Percentiles rank a stretch among this genome's conserved stretches.
Conservation (phyloP, 345 rosid genomes). For the Brassica napus region DNA sequence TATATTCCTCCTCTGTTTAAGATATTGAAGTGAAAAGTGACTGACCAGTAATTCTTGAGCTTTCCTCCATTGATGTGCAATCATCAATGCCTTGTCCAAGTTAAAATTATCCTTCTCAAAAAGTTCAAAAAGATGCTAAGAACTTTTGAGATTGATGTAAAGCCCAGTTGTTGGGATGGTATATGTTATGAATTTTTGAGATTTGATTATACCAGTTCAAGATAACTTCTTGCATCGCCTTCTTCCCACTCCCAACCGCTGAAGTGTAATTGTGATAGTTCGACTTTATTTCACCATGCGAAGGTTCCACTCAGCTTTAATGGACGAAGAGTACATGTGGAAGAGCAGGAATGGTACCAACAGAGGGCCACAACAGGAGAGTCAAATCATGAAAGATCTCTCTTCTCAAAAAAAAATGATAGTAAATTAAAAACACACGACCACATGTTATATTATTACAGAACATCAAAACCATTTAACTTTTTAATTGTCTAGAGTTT, state of each 20-base stretch:
- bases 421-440: too few relatives aligned
- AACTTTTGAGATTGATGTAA: slow-evolving; percentile 10
- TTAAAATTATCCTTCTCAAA: slow-evolving; percentile 43
- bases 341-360: too few relatives aligned
- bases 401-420: too few relatives aligned
- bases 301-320: slow-evolving; percentile 73
- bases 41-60: slow-evolving; percentile 83
- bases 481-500: neutral
- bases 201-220: slow-evolving; percentile 60
- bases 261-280: slow-evolving; percentile 64
- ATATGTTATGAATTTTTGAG: slow-evolving; percentile 9
- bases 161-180: slow-evolving; percentile 21
- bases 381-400: too few relatives aligned
- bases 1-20: slow-evolving; percentile 70
- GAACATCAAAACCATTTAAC: neutral
- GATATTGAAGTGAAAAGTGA: slow-evolving; percentile 8
- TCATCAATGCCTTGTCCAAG: slow-evolving; percentile 70
- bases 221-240: slow-evolving; percentile 65
- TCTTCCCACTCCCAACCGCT: slow-evolving; percentile 45
- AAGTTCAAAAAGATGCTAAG: too few relatives aligned
- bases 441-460: neutral
- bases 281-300: slow-evolving; percentile 82
- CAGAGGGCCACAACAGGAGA: too few relatives aligned
- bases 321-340: slow-evolving; percentile 43
- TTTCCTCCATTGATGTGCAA: slow-evolving; percentile 79